Conservation (phyloP, 2,329 filamentous ascomycete species). For the Peltaster fructicola region DNA sequence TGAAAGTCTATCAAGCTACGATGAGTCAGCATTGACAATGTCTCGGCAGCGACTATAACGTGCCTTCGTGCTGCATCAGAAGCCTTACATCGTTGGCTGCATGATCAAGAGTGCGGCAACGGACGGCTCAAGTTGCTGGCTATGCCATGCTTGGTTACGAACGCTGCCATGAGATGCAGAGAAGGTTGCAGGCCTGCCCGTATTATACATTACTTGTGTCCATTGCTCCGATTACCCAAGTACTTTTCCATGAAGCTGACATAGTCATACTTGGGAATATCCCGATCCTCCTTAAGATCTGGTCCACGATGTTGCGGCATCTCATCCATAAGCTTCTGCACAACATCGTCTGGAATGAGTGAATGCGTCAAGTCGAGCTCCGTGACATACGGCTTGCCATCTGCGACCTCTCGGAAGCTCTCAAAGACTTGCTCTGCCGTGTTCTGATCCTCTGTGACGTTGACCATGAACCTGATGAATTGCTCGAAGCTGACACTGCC, state of each 20-base stretch:
- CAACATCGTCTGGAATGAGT: constrained; percentile 89
- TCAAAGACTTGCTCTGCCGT: constrained; percentile 97
- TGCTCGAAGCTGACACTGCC: constrained; percentile 82
- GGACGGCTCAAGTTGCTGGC: no score
- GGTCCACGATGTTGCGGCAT: constrained; percentile 76
- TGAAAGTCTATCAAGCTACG: no score
- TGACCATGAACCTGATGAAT: constrained; percentile 98
- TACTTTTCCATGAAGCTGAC: constrained; percentile 86
- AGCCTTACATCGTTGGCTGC: no score
- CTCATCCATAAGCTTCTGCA: constrained; percentile 73
- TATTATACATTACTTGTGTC: no score
- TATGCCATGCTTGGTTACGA: no score
- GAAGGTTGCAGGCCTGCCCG: no score
- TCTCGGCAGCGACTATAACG: no score
- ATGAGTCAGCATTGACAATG: no score
- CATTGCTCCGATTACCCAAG: no score
- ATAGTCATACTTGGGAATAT: constrained; percentile 83
- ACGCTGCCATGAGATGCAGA: no score
- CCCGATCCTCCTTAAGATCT: constrained; percentile 69
- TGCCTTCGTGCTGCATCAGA: no score
- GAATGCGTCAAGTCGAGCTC: constrained; percentile 92
- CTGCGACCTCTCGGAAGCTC: constrained; percentile 90
- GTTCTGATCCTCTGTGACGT: constrained; percentile 96
- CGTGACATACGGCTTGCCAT: constrained; percentile 96
- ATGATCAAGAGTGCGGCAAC: no score